A percentile compares a stretch with the other conserved stretches of the same genome.
Evolutionary conservation across 176 grass and related monocot species (phyloP).

Genomic region (Zoysia pacifica): DNA sequence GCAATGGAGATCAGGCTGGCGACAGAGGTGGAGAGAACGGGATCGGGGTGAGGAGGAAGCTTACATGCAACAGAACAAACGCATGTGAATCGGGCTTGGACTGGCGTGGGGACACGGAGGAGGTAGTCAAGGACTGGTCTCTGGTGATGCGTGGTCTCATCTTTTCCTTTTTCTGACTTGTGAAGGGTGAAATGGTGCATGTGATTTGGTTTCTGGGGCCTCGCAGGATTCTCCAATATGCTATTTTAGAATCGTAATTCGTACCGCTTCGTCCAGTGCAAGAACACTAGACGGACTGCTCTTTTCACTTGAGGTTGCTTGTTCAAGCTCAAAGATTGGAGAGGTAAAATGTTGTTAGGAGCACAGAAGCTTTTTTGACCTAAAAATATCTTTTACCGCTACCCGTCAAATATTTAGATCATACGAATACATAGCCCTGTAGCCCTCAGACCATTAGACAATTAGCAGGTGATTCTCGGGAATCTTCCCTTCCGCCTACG

Average conservation of each 20-base stretch:
- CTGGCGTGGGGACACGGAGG: slow-evolving; percentile 47
- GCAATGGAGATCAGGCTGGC: slow-evolving; percentile 38
- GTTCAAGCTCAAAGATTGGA: neutral
- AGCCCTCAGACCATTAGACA: neutral
- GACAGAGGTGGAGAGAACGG: neutral
- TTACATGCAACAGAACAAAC: slow-evolving; percentile 57
- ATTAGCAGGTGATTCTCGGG: too few species aligned
- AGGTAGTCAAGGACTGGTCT: slow-evolving; percentile 38
- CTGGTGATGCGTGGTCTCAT: slow-evolving; percentile 34
- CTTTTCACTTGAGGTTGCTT: neutral
- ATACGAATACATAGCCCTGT: neutral
- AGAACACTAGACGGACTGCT: slow-evolving; percentile 15
- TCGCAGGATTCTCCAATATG: slow-evolving; percentile 1
- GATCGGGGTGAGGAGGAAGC: slow-evolving; percentile 21
- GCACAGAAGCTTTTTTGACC: neutral
- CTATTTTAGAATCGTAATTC: neutral
- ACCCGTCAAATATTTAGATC: neutral
- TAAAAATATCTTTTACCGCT: too few species aligned
- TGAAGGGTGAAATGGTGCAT: slow-evolving; percentile 27
- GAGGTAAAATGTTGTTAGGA: neutral
- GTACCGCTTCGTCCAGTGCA: neutral
- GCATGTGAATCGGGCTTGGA: slow-evolving; percentile 74
- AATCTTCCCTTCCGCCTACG: too few species aligned
- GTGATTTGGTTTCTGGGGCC: slow-evolving; percentile 36
- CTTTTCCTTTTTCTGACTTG: neutral